Evolutionary conservation across 164 flowering plant species (phyloP).

Genomic region (Berberis thunbergii): DNA sequence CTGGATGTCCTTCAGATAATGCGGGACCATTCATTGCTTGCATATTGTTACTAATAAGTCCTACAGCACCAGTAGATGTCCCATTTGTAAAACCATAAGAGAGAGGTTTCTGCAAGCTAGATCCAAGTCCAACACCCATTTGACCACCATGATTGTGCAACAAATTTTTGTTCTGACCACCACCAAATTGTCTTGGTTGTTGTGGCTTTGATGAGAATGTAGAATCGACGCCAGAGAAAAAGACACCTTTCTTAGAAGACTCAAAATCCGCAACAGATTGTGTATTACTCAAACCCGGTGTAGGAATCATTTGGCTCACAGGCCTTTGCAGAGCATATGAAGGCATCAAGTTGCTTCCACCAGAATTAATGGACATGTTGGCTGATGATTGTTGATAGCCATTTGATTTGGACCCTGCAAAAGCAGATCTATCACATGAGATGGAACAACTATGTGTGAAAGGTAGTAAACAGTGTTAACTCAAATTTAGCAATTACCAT

Average conservation of each 20-base stretch:
- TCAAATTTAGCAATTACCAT: conserved; percentile 29
- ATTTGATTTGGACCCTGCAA: conserved; percentile 52
- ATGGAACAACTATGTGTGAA: no score
- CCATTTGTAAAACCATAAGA: conserved; percentile 61
- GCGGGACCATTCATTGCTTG: conserved; percentile 51
- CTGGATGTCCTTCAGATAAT: conserved; percentile 52
- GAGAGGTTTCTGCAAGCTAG: conserved; percentile 42
- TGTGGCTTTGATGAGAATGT: conserved; percentile 48
- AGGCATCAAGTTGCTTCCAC: conserved; percentile 48
- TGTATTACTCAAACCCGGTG: conserved; percentile 71
- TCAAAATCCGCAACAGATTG: conserved; percentile 51
- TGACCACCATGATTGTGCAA: conserved; percentile 69
- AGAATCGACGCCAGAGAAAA: conserved; percentile 55
- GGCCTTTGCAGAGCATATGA: conserved; percentile 44
- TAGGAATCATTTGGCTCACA: conserved; percentile 91
- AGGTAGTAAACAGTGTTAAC: no score
- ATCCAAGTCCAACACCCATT: conserved; percentile 58
- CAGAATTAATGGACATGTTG: conserved; percentile 36
- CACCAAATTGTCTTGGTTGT: conserved; percentile 45
- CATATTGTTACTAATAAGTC: conserved; percentile 48
- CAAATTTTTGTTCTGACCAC: conserved; percentile 66
- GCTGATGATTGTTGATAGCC: conserved; percentile 68
- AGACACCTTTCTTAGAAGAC: conserved; percentile 32
- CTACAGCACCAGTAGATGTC: conserved; percentile 52
- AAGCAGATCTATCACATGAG: conserved; percentile 6